These are phyloP conservation scores for Diplodia intermedia DNA, from an alignment of 2,329 filamentous ascomycete species.

Conservation along the genomic window DNA sequence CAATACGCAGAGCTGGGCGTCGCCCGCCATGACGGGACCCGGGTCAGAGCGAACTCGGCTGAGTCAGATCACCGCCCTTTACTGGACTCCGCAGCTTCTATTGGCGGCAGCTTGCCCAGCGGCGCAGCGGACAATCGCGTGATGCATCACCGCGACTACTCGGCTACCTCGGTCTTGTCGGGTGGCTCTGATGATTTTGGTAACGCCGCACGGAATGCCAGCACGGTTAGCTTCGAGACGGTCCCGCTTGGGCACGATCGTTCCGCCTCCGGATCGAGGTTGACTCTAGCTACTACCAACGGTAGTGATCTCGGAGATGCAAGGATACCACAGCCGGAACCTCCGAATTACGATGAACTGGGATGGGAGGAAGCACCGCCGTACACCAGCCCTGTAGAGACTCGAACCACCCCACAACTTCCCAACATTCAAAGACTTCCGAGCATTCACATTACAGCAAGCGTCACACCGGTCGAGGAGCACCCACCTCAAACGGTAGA, in stretches of 20 bases:
- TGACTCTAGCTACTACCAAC: constrained; percentile 21
- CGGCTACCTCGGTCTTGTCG: constrained; percentile 51
- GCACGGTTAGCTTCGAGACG: constrained; percentile 48
- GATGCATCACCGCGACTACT: constrained; percentile 52
- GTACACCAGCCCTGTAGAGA: constrained; percentile 52
- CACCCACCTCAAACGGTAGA: constrained; percentile 21
- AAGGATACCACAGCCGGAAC: constrained; percentile 42
- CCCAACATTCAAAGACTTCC: constrained; percentile 30
- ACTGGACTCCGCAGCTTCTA: constrained; percentile 73
- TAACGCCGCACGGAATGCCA: constrained; percentile 35
- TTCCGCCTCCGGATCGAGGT: constrained; percentile 31
- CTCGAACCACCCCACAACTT: constrained; percentile 14
- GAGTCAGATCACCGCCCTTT: constrained; percentile 76
- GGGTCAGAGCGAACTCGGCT: constrained; percentile 73
- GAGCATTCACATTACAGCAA: constrained; percentile 27
- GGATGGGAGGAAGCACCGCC: constrained; percentile 56
- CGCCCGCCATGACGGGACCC: constrained; percentile 77
- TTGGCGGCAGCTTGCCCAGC: constrained; percentile 49
- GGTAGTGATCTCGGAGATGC: constrained; percentile 30
- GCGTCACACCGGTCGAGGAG: constrained; percentile 30
- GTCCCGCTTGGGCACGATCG: constrained; percentile 50
- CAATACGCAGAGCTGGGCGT: constrained; percentile 79
- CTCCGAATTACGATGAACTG: constrained; percentile 45
- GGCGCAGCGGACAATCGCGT: constrained; percentile 40
- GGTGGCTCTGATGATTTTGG: constrained; percentile 46